Evolutionary conservation across 257 asterid genomes (phyloP), one percentile per base, ranked within the genome.

Genomic region (Striga asiatica): DNA sequence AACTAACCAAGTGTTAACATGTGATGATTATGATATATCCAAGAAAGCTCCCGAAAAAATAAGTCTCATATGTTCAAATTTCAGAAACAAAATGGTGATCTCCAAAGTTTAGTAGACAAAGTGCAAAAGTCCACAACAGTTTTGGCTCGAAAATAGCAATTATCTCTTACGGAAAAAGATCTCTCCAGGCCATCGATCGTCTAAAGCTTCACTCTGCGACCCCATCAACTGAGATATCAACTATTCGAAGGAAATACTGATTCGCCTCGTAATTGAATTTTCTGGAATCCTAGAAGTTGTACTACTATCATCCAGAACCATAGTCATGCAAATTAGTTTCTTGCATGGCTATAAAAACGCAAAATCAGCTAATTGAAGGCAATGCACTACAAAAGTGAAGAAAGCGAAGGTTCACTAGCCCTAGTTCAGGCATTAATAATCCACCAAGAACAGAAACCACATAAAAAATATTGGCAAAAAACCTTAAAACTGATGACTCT

Each of bases 311-410:
- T 35, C 42, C 42, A 9, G 14, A n/a, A 35, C n/a, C 42, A 4
- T 35, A 16, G 10, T 2, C 42, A 9, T 35, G 12, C 50, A 43
- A 12, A 43, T 25, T 5, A 43, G 9, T 17, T 18, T n/a, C n/a
- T 6, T n/a, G 11, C 22, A 18, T 12, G 22, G 54, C 20, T 53
- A 46, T 17, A 4, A 21, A 38, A 65, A 28, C 41, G 23, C 37
- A 48, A 17, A 47, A 50, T 6, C 43, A 25, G 56, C 35, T 27
- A 38, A 50, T 34, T 39, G 12, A 37, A 46, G 23, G 58, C 24
- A 56, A 49, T 19, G 48, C 29, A 28, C 54, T 45, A 41, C 41
- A 54, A 66, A 27, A 50, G 29, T 20, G 28, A 56, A 13, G 43
- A 35, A 60, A 35, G 19, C 46, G 22, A 64, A 55, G 35, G 16